A percentile compares a stretch with the other conserved stretches of the same genome.
Evolutionary conservation across 2,329 filamentous ascomycete species (phyloP).

Genomic region (Botrytis squamosa): DNA sequence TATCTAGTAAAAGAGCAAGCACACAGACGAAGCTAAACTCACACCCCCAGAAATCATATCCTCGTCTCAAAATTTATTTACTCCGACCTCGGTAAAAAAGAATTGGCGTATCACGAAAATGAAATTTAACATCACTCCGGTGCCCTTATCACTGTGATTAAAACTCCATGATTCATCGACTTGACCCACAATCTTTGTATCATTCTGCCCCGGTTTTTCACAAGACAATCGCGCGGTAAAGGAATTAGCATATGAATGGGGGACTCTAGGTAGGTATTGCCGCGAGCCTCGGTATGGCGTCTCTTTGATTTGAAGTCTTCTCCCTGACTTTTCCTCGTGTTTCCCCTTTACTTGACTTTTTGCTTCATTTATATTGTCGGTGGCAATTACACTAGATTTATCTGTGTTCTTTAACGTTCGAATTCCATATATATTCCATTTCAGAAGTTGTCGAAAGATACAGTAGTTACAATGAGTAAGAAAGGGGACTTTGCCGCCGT

Average conservation of each 20-base stretch:
- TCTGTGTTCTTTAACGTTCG: conserved; percentile 11
- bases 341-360: not conserved
- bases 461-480: conserved; percentile 40
- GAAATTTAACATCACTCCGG: conserved; percentile 9
- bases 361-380: not conserved
- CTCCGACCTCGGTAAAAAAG: conserved; percentile 10
- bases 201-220: conserved; percentile 10
- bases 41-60: not conserved
- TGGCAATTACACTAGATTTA: not conserved
- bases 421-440: not conserved
- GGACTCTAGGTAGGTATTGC: conserved; percentile 14
- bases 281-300: conserved; percentile 32
- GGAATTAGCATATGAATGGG: conserved; percentile 17
- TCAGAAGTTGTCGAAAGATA: not conserved
- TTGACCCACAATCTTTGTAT: conserved; percentile 24
- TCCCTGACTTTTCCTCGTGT: conserved; percentile 25
- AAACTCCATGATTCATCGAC: conserved; percentile 26
- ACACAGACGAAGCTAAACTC: not conserved
- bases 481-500: conserved; percentile 62
- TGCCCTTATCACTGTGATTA: conserved; percentile 18
- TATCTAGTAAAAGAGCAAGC: not conserved
- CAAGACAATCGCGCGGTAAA: conserved; percentile 25
- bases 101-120: not conserved
- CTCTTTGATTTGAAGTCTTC: conserved; percentile 14
- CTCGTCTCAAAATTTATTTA: not conserved